Base-by-base conservation (phyloP, 2,329 filamentous ascomycete genomes). In the Thermoascus crustaceus region DNA sequence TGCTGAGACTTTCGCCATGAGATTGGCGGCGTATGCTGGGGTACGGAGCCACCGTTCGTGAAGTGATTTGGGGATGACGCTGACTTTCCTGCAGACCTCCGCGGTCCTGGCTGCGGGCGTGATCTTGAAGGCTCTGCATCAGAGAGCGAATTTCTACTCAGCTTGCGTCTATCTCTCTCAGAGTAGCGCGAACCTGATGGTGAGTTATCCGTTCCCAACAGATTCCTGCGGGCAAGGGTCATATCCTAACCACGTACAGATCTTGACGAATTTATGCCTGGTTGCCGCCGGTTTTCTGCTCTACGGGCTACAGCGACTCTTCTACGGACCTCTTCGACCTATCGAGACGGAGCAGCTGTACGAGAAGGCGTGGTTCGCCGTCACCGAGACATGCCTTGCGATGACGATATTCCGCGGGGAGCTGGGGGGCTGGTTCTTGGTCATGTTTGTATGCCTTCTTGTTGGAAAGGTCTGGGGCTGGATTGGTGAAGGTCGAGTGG, bases 401-500 rank as follows among this genome's bases (percentile, higher is more conserved):
- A 96, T 98, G 89, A 95, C 91, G 19, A 94, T 94, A 46, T 96
- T 98, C 62, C 75, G 91, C 29, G 91, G 95, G 44, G 88, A 96
- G 58, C 79, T 98, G 11, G 89, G 91, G 29, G 84, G 83, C 26
- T 93, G 87, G 80, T 94, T 96, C 54, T 70, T 98, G 40, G 79
- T 91, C 52, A 96, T 98, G 88, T 96, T 98, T 60, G 85, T 93
- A 10, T 80, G 82, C 17, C 73, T 98, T 24, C 76, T 98, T 30
- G 89, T 87, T 3, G 88, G 88, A 36, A 96, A 96, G 65, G 83
- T 98, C 31, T 98, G 93, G 88, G 85, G 87, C 37, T 98, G 93
- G 91, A 94, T 98, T 47, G 87, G 85, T 34, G 89, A 95, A 58
- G 89, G 89, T 16, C 76, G 93, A 35, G 86, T 98, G 36, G 93